phyloP scores from a whole-genome alignment of 2,329 filamentous ascomycete genomes.

The Fusarium sterilihyphosum region DNA sequence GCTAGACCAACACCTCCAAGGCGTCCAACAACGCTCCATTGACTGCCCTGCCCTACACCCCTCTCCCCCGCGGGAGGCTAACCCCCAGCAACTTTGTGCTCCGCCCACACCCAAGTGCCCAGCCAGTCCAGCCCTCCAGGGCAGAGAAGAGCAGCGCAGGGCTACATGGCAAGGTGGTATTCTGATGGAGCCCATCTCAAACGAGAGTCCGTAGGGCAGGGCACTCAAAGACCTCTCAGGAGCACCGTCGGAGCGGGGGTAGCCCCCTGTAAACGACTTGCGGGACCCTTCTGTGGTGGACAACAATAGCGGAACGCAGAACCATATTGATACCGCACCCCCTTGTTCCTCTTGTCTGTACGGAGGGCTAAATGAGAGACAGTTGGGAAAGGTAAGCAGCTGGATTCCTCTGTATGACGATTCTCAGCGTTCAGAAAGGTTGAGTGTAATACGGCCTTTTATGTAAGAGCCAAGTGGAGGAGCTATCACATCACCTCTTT shows the following conservation, averaged over 20 bases:
- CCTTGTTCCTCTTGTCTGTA: background rate
- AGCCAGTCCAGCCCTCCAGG: constrained; percentile 27
- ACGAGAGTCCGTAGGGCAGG: constrained; percentile 26
- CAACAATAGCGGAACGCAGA: constrained; percentile 14
- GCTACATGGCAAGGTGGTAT: constrained; percentile 23
- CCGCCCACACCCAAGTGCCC: background rate
- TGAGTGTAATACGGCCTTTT: constrained; percentile 25
- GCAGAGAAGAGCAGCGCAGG: constrained; percentile 24
- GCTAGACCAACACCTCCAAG: background rate
- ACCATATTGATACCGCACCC: constrained; percentile 14
- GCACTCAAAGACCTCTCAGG: constrained; percentile 5
- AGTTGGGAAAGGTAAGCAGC: constrained; percentile 18
- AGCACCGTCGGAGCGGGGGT: constrained; percentile 16
- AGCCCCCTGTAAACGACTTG: constrained; percentile 5
- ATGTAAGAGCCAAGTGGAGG: constrained; percentile 22
- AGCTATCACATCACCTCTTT: background rate
- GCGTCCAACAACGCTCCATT: background rate
- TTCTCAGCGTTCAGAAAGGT: background rate
- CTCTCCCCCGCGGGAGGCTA: constrained; percentile 21
- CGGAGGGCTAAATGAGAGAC: background rate
- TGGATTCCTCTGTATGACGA: background rate
- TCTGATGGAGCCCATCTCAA: constrained; percentile 6
- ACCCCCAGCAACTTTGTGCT: background rate
- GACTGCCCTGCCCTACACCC: constrained; percentile 30
- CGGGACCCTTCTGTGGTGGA: background rate